Evolutionary conservation across 1,139 yeast genomes (phyloP), one percentile per base, ranked within the genome.

Genomic region (Yamadazyma spencermartinsiae): DNA sequence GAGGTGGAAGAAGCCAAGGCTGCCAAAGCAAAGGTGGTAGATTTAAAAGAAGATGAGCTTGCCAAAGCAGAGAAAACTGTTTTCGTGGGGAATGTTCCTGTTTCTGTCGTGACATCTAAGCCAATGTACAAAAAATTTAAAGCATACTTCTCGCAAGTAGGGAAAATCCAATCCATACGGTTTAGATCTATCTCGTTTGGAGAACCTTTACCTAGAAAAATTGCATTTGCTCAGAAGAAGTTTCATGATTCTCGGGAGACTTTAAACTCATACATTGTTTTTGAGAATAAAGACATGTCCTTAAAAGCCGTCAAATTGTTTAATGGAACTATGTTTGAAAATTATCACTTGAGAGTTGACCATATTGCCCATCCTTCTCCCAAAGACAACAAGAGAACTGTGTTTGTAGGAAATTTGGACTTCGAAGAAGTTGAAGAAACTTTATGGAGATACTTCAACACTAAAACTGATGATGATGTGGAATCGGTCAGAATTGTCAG

Each of bases 381-480:
- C 46, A 90, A 86, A 54, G 96, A 88, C 54, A 82, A 84, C 59
- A 85, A 82, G 57, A 76, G 89, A 48, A 83, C 94, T 27, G 78
- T 94, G 26, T 94, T 94, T 59, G 92, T 94, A 24, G 99, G 99
- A 24, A 92, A 92, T 60, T 72, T 92, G 49, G 95, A 89, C 58
- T 94, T 92, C 58, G 96, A 89, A 60, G 95, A 87, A 58, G 76
- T 78, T 43, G 99, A 92, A 61, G 98, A 92, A 59, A 74, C 80
- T 24, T 70, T 92, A 37, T 94, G 97, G 96, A 74, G 71, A 42
- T 88, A 85, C 60, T 94, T 94, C 63, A 75, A 72, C 49, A 50
- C 59, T 3, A 63, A 69, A 15, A 73, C 83, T 49, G 89, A 88
- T 34, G 77, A 77, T 31, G 77, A 70, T 41, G 83, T 94, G 38